These are phyloP conservation scores for Vachellia collinsii DNA, from an alignment of 306 rosid genomes.

Conservation along the genomic window DNA sequence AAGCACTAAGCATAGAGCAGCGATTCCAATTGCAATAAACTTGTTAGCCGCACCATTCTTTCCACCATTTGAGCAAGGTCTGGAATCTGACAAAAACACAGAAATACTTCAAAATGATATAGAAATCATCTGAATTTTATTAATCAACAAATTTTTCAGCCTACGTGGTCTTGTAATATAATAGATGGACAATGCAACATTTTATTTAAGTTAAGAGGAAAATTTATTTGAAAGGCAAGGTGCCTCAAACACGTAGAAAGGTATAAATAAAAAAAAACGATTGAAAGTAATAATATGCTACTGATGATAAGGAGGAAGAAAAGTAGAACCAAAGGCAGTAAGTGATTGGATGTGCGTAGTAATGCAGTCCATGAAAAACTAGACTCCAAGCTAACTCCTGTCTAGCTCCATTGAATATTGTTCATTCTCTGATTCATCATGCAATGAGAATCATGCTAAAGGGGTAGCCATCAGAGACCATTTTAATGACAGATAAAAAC, in stretches of 20 bases:
- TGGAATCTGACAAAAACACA: conserved; percentile 45
- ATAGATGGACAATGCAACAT: not conserved
- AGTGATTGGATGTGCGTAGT: not conserved
- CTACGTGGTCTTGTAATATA: not conserved
- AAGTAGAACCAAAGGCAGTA: conserved; percentile 1
- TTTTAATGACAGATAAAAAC: conserved; percentile 14
- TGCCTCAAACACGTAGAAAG: not conserved
- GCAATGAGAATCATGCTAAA: not conserved
- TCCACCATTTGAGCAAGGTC: conserved; percentile 49
- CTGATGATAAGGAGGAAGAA: conserved; percentile 1
- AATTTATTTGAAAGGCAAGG: not conserved
- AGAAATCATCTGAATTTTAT: conserved; percentile 3
- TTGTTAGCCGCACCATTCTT: conserved; percentile 37
- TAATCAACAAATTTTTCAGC: not conserved
- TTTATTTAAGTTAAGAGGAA: not conserved
- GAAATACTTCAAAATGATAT: not conserved
- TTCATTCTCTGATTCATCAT: not conserved
- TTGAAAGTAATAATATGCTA: not conserved
- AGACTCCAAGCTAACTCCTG: not conserved
- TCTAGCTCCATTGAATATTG: not conserved
- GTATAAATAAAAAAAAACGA: not conserved
- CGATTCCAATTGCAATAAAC: conserved; percentile 43
- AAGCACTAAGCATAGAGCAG: conserved; percentile 48
- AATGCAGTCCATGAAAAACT: conserved; percentile 9
- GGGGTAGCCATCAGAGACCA: conserved; percentile 17